Conservation (phyloP, 2,329 filamentous ascomycete species). For the Neurospora sp. region DNA sequence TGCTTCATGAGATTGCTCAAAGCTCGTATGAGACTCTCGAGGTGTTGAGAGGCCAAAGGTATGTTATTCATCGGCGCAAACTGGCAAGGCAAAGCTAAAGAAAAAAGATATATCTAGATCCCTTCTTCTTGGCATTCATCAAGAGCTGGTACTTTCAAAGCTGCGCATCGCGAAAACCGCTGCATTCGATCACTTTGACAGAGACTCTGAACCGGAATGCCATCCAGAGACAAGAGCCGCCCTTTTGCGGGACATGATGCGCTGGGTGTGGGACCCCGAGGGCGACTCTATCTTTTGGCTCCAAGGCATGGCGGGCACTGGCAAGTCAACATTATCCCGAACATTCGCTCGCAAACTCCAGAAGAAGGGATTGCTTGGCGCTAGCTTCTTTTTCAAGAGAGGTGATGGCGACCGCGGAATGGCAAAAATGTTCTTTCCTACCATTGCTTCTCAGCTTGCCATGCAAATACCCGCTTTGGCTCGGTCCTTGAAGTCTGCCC, state of each 20-base stretch:
- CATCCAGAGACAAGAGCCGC: constrained; percentile 22
- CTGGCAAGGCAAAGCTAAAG: background rate
- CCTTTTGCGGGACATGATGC: constrained; percentile 21
- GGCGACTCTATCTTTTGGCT: constrained; percentile 26
- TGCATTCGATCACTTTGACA: constrained; percentile 23
- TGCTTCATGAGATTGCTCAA: background rate
- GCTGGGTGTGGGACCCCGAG: constrained; percentile 19
- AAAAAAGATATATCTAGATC: background rate
- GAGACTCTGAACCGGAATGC: constrained; percentile 23
- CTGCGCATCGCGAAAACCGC: constrained; percentile 7
- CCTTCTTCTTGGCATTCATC: background rate
- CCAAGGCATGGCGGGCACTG: constrained; percentile 28
- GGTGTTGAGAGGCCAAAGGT: background rate
- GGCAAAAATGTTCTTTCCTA: constrained; percentile 28
- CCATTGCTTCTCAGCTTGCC: constrained; percentile 27
- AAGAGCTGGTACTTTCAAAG: background rate
- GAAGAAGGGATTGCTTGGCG: constrained; percentile 17
- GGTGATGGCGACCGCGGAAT: constrained; percentile 28
- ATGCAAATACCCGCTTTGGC: constrained; percentile 20
- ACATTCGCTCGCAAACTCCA: constrained; percentile 19
- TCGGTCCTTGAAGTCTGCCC: constrained; percentile 17
- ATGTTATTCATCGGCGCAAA: background rate
- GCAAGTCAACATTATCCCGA: constrained; percentile 30
- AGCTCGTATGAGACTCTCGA: background rate
- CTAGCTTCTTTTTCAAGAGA: constrained; percentile 36